A percentile compares a stretch with the other conserved stretches of the same genome.
Evolutionary conservation across 1,284 basidiomycete species (phyloP).

Genomic region (Puccinia novopanici): DNA sequence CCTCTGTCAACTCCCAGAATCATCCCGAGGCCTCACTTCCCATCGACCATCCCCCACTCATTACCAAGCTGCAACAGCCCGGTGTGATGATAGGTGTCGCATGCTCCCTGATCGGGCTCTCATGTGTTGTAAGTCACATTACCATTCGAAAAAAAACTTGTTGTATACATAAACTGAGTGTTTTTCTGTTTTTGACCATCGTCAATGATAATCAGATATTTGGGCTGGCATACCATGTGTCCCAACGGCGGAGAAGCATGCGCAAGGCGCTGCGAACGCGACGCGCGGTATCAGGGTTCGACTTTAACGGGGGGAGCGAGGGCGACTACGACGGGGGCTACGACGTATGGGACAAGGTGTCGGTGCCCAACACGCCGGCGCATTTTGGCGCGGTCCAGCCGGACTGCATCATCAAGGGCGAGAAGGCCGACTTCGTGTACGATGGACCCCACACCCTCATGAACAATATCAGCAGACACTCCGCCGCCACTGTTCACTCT

Average conservation of each 20-base stretch:
- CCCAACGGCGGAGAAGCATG: not conserved
- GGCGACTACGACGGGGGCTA: slow-evolving; percentile 5
- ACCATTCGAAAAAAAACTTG: not conserved
- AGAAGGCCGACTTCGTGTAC: not conserved
- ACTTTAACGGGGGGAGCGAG: slow-evolving; percentile 13
- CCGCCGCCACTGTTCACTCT: not conserved
- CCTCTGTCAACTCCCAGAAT: not conserved
- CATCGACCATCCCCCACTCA: not conserved
- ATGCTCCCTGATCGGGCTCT: not conserved
- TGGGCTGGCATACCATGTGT: not conserved
- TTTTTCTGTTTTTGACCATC: not conserved
- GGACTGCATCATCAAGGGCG: not conserved
- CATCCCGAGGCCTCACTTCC: not conserved
- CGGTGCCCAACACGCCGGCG: not conserved
- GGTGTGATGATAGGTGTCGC: slow-evolving; percentile 12
- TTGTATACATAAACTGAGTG: too few relatives aligned
- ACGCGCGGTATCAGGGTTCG: slow-evolving; percentile 8
- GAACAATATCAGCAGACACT: not conserved
- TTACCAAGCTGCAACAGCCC: not conserved
- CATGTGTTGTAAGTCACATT: slow-evolving; percentile 15
- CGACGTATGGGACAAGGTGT: not conserved
- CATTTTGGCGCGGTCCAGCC: not conserved
- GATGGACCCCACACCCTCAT: not conserved
- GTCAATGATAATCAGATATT: not conserved
- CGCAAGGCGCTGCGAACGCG: not conserved